Conservation (phyloP, 208 protist species). For the Leishmania guyanensis region DNA sequence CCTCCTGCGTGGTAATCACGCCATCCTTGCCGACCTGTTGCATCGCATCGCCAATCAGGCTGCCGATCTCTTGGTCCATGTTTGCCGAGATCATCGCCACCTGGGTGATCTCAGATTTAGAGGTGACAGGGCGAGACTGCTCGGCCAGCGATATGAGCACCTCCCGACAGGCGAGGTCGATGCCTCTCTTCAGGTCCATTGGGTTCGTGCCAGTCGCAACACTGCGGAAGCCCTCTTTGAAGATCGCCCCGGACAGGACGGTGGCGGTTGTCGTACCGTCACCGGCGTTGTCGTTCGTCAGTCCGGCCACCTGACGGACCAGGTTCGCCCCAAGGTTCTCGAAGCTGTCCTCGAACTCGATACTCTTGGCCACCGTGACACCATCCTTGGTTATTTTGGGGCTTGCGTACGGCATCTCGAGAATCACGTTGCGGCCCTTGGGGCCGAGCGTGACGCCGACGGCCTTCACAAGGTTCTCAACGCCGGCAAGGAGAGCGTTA, state of each 20-base stretch:
- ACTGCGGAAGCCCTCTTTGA: conserved; percentile 97
- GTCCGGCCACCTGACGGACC: conserved; percentile 94
- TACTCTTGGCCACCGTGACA: conserved; percentile 99
- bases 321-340: conserved; percentile 99
- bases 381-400: conserved; percentile 99
- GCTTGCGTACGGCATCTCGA: conserved; percentile 98
- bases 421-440: conserved; percentile 98
- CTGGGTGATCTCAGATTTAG: conserved; percentile 97
- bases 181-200: conserved; percentile 99
- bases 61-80: conserved; percentile 98
- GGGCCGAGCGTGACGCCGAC: conserved; percentile 98
- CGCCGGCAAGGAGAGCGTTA: conserved; percentile 92
- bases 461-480: conserved; percentile 97
- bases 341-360: conserved; percentile 98
- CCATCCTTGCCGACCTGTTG: conserved; percentile 99
- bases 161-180: conserved; percentile 96
- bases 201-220: conserved; percentile 99
- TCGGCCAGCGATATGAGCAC: conserved; percentile 94
- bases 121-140: conserved; percentile 95
- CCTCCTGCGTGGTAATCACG: conserved; percentile 99
- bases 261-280: conserved; percentile 99
- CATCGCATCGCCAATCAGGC: conserved; percentile 99
- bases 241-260: conserved; percentile 98
- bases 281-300: conserved; percentile 98
- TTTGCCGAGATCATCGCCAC: conserved; percentile 99